Evolutionary conservation across 2,329 filamentous ascomycete genomes (phyloP), one percentile per base, ranked within the genome.

Genomic region (Trichocomaceae sp.): DNA sequence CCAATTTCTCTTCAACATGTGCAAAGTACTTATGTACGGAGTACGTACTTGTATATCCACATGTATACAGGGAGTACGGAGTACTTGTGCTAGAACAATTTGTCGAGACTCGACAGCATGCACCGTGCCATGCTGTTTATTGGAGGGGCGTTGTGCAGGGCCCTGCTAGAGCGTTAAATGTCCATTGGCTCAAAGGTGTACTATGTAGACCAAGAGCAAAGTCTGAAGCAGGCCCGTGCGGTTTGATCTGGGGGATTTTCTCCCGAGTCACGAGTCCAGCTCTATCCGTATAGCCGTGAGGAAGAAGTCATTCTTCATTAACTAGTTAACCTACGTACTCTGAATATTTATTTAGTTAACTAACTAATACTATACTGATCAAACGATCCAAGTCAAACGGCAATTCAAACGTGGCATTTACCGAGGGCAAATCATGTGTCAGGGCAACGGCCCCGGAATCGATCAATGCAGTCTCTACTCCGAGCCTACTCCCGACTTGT

Each of bases 181-280:
- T 3, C n/a, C n/a, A 41, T 20, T 41, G 37, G 37, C 37, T 41
- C 19, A 20, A 2, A 19, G 39, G 22, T 17, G 22, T 45, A 33
- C 39, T 35, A 22, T 31, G 26, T 20, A 45, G 26, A 42, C 35
- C 23, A 17, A 42, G 17, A 52, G 19, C 31, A 42, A 46, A 52
- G 41, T 41, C 46, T 52, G 41, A 41, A 41, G 41, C 50, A 46
- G 50, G 50, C 26, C 50, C 41, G 50, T 52, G 50, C 50, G 41
- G 50, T n/a, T n/a, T 37, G 50, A 46, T 52, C 50, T 41, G 50
- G 50, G 50, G 41, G 41, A 52, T 52, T 45, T 37, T n/a, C 41
- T 26, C 41, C 50, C 50, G 50, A 52, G 29, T 35, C 29, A 52
- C 23, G 23, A 26, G 23, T 26, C 23, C 31, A n/a, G 37, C 31